Evolutionary conservation across 2,329 filamentous ascomycete genomes (phyloP).

Genomic region (Monilinia aucupariae): DNA sequence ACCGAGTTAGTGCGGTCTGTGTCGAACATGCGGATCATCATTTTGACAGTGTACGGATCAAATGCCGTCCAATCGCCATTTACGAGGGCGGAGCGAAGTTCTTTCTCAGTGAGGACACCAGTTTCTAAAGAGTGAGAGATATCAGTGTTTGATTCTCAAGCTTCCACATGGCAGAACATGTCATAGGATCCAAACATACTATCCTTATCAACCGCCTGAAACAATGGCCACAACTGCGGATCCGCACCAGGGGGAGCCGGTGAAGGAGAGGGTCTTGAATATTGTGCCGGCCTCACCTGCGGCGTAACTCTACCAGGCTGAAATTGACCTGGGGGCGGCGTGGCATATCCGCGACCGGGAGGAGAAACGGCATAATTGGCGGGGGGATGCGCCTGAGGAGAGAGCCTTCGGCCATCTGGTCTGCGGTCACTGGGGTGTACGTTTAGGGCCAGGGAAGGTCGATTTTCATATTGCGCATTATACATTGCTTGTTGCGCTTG

Average conservation of each 20-base stretch:
- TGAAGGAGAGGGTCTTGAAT: slow-evolving; percentile 62
- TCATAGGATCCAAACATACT: slow-evolving; percentile 42
- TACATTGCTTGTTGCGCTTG: slow-evolving; percentile 27
- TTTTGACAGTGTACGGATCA: slow-evolving; percentile 86
- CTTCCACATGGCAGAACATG: background rate
- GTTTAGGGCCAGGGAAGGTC: slow-evolving; percentile 30
- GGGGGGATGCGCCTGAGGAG: slow-evolving; percentile 29
- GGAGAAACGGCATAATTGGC: slow-evolving; percentile 32
- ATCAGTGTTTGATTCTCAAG: slow-evolving; percentile 12
- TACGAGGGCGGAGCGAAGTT: slow-evolving; percentile 84
- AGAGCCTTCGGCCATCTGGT: slow-evolving; percentile 22
- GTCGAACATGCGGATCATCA: slow-evolving; percentile 99
- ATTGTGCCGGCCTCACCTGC: slow-evolving; percentile 41
- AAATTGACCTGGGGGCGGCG: slow-evolving; percentile 39
- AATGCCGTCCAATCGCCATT: slow-evolving; percentile 96
- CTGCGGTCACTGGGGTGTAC: slow-evolving; percentile 18
- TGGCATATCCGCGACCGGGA: slow-evolving; percentile 41
- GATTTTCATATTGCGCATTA: slow-evolving; percentile 27
- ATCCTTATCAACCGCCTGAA: slow-evolving; percentile 85
- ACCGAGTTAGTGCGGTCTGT: slow-evolving; percentile 83
- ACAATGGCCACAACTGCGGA: slow-evolving; percentile 74
- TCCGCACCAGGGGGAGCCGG: slow-evolving; percentile 57
- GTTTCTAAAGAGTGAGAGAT: slow-evolving; percentile 45
- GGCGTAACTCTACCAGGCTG: slow-evolving; percentile 38
- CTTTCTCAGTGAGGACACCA: slow-evolving; percentile 77